Conservation (phyloP, 2,329 filamentous ascomycete genomes). For the Talaromyces sp. region DNA sequence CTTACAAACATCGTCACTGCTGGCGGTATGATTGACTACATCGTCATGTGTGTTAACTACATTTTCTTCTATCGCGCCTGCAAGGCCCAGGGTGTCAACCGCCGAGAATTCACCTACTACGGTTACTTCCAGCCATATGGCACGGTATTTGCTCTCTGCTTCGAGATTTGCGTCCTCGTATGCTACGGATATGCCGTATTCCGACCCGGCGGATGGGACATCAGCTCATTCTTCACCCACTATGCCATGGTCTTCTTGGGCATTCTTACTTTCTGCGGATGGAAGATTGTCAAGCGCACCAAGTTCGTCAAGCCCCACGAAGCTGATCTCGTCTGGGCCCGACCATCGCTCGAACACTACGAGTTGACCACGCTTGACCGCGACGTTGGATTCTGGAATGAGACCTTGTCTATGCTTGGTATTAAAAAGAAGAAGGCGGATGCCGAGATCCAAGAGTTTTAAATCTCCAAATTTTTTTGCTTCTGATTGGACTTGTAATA, state of each 20-base stretch:
- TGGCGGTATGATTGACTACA: conserved; percentile 54
- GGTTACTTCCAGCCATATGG: conserved; percentile 62
- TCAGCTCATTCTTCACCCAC: conserved; percentile 69
- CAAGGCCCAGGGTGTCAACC: conserved; percentile 52
- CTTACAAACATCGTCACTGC: conserved; percentile 11
- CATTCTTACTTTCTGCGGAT: conserved; percentile 61
- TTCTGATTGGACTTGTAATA: not conserved
- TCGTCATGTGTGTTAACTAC: conserved; percentile 58
- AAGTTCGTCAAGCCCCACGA: conserved; percentile 52
- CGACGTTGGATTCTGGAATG: conserved; percentile 10
- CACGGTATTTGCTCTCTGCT: conserved; percentile 11
- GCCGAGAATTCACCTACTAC: conserved; percentile 55
- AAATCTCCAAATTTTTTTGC: not conserved
- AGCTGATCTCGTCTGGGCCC: conserved; percentile 67
- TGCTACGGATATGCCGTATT: conserved; percentile 72
- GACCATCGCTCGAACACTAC: conserved; percentile 63
- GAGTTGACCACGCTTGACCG: conserved; percentile 10
- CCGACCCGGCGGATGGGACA: conserved; percentile 56
- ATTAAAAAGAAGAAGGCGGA: conserved; percentile 1
- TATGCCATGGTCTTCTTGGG: conserved; percentile 72
- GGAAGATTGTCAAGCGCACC: conserved; percentile 55
- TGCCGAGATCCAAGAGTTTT: not conserved
- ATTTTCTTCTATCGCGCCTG: conserved; percentile 60
- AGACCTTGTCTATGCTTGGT: not conserved
- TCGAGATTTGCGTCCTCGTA: conserved; percentile 8